These are phyloP conservation scores for Carex scoparia DNA, from an alignment of 176 grass and related monocot genomes.

Conservation along the genomic window DNA sequence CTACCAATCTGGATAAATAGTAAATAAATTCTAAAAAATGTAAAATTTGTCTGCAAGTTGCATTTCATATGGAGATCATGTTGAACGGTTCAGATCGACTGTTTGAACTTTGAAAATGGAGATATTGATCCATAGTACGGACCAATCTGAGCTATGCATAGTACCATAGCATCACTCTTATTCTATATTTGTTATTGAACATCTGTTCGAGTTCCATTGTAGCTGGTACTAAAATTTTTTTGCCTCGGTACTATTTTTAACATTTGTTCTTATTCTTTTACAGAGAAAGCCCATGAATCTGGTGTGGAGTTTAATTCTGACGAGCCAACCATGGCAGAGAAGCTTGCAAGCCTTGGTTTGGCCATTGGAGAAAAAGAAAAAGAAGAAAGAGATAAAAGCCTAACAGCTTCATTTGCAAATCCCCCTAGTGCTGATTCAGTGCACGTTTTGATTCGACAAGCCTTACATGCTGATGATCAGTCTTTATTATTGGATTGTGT, in stretches of 20 bases:
- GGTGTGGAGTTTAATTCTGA: slow-evolving; percentile 44
- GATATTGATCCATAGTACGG: no score
- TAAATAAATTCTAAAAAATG: no score
- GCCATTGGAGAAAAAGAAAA: slow-evolving; percentile 25
- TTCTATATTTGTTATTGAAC: no score
- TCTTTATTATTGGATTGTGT: slow-evolving; percentile 62
- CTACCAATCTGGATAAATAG: no score
- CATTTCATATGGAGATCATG: no score
- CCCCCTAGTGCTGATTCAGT: slow-evolving; percentile 86
- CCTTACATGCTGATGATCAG: slow-evolving; percentile 78
- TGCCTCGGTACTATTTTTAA: neutral
- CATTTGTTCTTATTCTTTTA: slow-evolving; percentile 18
- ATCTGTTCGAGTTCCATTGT: no score
- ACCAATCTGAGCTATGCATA: no score
- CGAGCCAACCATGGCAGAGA: slow-evolving; percentile 82
- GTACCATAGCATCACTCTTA: no score
- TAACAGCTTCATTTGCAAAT: slow-evolving; percentile 38
- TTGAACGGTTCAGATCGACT: no score
- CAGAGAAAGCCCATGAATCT: slow-evolving; percentile 34
- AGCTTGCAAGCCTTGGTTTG: slow-evolving; percentile 61
- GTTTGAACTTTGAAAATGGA: no score
- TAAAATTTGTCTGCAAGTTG: no score
- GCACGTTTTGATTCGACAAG: slow-evolving; percentile 92
- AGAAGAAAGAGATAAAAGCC: slow-evolving; percentile 21
- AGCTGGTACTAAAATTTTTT: neutral